Conservation (phyloP, 1,284 basidiomycete genomes). For the Heterobasidion irregulare region DNA sequence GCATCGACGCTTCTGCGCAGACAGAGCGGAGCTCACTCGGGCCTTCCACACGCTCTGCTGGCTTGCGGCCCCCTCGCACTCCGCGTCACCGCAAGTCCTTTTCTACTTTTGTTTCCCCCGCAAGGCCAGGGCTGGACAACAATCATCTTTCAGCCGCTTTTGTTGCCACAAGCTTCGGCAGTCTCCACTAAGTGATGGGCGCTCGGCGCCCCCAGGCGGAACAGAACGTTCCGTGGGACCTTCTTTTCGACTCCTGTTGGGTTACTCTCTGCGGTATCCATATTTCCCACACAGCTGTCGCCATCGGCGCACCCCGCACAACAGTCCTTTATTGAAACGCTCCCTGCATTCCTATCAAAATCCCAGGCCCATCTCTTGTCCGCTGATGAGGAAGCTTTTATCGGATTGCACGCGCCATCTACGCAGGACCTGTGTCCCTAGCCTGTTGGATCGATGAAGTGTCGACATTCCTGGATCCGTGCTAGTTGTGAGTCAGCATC, state of each 20-base stretch:
- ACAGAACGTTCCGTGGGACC: slow-evolving; percentile 4
- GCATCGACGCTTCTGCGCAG: slow-evolving; percentile 2
- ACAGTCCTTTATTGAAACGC: neutral
- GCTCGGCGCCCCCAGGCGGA: neutral
- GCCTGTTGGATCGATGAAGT: too few species aligned
- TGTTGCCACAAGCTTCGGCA: neutral
- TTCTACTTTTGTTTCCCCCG: neutral
- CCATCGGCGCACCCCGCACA: neutral
- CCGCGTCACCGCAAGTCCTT: neutral
- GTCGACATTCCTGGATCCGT: too few species aligned
- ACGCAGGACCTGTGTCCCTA: neutral
- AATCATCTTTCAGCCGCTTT: neutral
- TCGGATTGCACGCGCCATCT: neutral
- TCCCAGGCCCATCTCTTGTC: neutral
- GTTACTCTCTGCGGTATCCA: slow-evolving; percentile 3
- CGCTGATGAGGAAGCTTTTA: too few species aligned
- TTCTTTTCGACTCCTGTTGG: slow-evolving; percentile 6
- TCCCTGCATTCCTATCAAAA: neutral
- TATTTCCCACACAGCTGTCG: slow-evolving; percentile 7
- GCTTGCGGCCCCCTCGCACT: neutral
- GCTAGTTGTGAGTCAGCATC: neutral
- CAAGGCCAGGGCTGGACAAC: neutral
- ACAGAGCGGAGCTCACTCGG: slow-evolving; percentile 5
- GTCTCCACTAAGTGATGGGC: neutral
- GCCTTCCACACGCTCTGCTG: neutral